These are phyloP conservation scores for Tetradesmus obliquus DNA, from an alignment of 139 green algal species.

Conservation along the genomic window DNA sequence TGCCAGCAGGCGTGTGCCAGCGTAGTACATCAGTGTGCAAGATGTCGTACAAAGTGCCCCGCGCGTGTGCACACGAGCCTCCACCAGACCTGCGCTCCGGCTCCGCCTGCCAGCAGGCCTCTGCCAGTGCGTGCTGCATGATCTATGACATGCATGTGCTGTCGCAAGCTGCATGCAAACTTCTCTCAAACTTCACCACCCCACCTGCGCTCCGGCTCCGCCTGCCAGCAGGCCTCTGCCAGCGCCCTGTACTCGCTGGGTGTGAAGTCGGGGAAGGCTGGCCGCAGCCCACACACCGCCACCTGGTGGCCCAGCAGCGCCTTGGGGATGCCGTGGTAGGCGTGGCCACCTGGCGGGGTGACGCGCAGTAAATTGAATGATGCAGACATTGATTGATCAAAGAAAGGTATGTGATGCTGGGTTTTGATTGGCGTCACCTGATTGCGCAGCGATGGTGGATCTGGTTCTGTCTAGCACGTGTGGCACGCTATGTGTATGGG, in stretches of 20 bases:
- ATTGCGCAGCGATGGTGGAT: too few species aligned
- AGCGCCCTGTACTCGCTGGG: conserved; percentile 37
- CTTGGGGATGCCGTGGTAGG: conserved; percentile 49
- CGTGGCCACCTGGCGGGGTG: conserved; percentile 26
- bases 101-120: neutral
- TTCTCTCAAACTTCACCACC: neutral
- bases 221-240: conserved; percentile 55
- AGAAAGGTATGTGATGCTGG: too few species aligned
- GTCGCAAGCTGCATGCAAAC: neutral
- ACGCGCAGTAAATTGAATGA: too few species aligned
- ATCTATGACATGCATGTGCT: neutral
- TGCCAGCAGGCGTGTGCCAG: conserved; percentile 14
- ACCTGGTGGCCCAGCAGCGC: conserved; percentile 54
- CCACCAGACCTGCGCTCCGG: neutral
- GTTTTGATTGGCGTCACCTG: too few species aligned
- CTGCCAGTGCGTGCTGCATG: neutral
- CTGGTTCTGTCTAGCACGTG: too few species aligned
- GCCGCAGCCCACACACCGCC: conserved; percentile 41
- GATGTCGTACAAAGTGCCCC: too few species aligned
- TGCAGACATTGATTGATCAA: too few species aligned
- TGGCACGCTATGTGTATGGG: too few species aligned
- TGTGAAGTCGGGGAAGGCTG: conserved; percentile 45
- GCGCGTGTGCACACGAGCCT: too few species aligned
- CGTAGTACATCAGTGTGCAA: too few species aligned
- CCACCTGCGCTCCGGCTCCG: conserved; percentile 16